phyloP scores from a whole-genome alignment of 1,284 basidiomycete species.

The Prillingera fragicola region DNA sequence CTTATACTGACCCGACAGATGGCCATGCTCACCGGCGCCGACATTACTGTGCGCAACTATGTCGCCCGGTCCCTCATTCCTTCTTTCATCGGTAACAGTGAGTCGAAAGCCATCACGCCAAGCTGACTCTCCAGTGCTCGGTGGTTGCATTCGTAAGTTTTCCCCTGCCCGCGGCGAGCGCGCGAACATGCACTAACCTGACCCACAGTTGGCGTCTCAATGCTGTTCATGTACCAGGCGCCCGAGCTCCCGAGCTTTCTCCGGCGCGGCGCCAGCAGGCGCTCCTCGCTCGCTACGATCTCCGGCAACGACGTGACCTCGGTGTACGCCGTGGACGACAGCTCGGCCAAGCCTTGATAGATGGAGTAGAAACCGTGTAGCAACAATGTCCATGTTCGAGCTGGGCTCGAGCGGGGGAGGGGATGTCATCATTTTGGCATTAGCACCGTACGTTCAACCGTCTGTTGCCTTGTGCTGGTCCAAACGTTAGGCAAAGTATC shows the following conservation, averaged over 20 bases:
- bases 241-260: slow-evolving; percentile 5
- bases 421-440: too few species aligned
- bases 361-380: too few species aligned
- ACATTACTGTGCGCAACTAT: slow-evolving; percentile 19
- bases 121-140: slow-evolving; percentile 11
- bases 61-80: slow-evolving; percentile 23
- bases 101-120: slow-evolving; percentile 10
- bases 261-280: too few species aligned
- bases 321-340: too few species aligned
- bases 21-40: slow-evolving; percentile 36
- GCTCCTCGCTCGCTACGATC: too few species aligned
- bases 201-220: slow-evolving; percentile 7
- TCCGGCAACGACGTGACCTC: too few species aligned
- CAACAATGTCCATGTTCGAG: too few species aligned
- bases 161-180: neutral
- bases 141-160: slow-evolving; percentile 12
- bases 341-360: too few species aligned
- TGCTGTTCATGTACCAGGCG: slow-evolving; percentile 4
- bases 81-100: slow-evolving; percentile 23
- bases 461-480: too few species aligned
- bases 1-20: slow-evolving; percentile 7
- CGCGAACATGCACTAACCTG: neutral
- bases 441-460: too few species aligned
- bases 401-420: too few species aligned
- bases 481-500: too few species aligned